A percentile compares a stretch with the other conserved stretches of the same genome.
These are phyloP conservation scores for Penicillium robsamsonii DNA, from an alignment of 495 filamentous ascomycete genomes.

Conservation along the genomic window DNA sequence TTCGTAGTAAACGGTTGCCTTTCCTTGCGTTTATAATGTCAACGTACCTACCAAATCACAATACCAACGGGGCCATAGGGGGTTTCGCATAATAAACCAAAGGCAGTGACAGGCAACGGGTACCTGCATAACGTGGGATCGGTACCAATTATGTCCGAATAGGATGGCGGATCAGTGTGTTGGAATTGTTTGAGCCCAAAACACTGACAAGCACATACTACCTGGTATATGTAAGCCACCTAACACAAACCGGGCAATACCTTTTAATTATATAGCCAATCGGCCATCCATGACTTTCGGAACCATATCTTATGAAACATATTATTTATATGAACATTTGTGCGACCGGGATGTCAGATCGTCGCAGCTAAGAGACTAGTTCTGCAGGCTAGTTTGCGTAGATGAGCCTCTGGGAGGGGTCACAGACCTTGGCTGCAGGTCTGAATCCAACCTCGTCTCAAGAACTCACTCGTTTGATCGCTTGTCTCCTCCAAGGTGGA, in stretches of 20 bases:
- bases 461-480: background rate
- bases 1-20: too few relatives aligned
- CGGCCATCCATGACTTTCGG: background rate
- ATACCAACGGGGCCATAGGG: too few relatives aligned
- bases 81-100: too few relatives aligned
- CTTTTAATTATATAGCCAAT: background rate
- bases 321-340: background rate
- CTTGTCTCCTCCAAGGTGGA: background rate
- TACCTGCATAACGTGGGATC: too few relatives aligned
- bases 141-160: too few relatives aligned
- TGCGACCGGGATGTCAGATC: background rate
- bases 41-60: too few relatives aligned
- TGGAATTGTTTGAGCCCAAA: too few relatives aligned
- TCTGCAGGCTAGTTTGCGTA: conserved; percentile 1
- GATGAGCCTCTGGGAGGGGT: background rate
- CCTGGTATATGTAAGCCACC: background rate
- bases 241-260: background rate
- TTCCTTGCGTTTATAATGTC: too few relatives aligned
- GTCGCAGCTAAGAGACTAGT: conserved; percentile 3
- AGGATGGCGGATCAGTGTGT: too few relatives aligned
- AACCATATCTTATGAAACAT: background rate
- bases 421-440: background rate
- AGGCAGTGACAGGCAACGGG: too few relatives aligned
- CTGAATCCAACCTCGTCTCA: background rate
- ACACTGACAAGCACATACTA: background rate